These are phyloP conservation scores for Atkinsonella hypoxylon DNA, from an alignment of 2,329 filamentous ascomycete genomes.

Conservation along the genomic window DNA sequence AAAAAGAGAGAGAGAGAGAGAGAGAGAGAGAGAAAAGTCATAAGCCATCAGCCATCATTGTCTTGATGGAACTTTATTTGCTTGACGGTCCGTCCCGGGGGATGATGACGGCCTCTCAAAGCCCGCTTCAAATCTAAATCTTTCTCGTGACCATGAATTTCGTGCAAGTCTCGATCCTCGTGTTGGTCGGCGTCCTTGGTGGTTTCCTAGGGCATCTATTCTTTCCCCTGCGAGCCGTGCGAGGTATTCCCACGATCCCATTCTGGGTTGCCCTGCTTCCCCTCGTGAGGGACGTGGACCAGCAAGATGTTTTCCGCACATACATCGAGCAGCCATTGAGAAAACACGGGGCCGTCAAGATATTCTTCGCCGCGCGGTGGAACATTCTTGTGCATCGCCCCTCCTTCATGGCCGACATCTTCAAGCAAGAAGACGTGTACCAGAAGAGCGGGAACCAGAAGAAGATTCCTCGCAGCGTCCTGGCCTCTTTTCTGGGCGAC, in stretches of 20 bases:
- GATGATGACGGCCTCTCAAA: too few species aligned
- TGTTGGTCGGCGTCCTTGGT: slow-evolving; percentile 1
- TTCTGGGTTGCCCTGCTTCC: slow-evolving; percentile 31
- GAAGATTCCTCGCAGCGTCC: slow-evolving; percentile 27
- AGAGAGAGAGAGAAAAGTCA: too few species aligned
- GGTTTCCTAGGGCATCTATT: slow-evolving; percentile 8
- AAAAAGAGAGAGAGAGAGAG: too few species aligned
- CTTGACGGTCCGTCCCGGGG: neutral
- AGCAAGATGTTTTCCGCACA: slow-evolving; percentile 25
- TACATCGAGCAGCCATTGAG: slow-evolving; percentile 27
- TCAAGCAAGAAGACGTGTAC: slow-evolving; percentile 20
- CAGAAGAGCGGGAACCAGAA: slow-evolving; percentile 28
- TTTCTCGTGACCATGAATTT: neutral
- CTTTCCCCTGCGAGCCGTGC: slow-evolving; percentile 15
- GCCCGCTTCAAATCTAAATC: too few species aligned
- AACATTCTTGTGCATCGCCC: slow-evolving; percentile 34
- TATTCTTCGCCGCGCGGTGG: slow-evolving; percentile 37
- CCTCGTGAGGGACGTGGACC: slow-evolving; percentile 29
- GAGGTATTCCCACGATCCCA: slow-evolving; percentile 29
- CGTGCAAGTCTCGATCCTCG: neutral
- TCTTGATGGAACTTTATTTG: neutral
- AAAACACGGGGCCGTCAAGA: slow-evolving; percentile 31
- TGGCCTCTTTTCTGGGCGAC: slow-evolving; percentile 25
- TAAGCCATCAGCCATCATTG: too few species aligned
- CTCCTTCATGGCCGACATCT: slow-evolving; percentile 27